phyloP scores from a whole-genome alignment of 2,329 filamentous ascomycete species.

The Remersonia thermophila region DNA sequence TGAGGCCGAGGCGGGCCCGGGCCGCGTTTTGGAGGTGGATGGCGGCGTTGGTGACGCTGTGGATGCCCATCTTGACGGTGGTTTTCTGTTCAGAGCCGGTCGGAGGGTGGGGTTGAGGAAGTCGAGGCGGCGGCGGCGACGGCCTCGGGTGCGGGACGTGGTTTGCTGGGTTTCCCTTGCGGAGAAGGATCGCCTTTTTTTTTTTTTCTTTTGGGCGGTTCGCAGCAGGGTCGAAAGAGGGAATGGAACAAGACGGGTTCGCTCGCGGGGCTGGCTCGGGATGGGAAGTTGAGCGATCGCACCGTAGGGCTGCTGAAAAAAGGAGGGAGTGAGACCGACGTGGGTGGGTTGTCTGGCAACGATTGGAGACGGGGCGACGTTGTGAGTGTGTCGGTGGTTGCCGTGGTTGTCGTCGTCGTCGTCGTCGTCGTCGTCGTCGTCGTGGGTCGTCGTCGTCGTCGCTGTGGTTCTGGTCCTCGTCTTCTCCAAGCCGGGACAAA shows the following conservation, averaged over 20 bases:
- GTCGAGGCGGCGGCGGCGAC: not conserved
- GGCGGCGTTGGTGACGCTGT: constrained; percentile 67
- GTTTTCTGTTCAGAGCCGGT: too few species aligned
- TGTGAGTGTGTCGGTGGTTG: not conserved
- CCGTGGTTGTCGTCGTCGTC: too few species aligned
- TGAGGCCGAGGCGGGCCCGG: constrained; percentile 70
- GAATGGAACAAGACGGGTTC: too few species aligned
- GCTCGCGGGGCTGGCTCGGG: too few species aligned
- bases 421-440: constrained; percentile 4
- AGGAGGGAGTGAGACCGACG: too few species aligned
- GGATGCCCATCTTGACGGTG: constrained; percentile 35
- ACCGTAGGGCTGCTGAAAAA: too few species aligned
- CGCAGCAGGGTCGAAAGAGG: too few species aligned
- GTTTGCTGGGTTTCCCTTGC: not conserved
- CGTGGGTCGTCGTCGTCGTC: not conserved
- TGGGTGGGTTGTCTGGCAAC: too few species aligned
- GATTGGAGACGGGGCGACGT: not conserved
- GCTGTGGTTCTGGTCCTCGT: constrained; percentile 1
- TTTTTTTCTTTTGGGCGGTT: too few species aligned
- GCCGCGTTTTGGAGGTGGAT: constrained; percentile 86
- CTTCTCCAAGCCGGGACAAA: constrained; percentile 1
- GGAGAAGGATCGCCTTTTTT: not conserved
- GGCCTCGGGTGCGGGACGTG: not conserved
- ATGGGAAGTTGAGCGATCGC: too few species aligned
- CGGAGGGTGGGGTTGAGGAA: not conserved